Base-by-base conservation (phyloP, 2,329 filamentous ascomycete species). In the Shiraia sp. region DNA sequence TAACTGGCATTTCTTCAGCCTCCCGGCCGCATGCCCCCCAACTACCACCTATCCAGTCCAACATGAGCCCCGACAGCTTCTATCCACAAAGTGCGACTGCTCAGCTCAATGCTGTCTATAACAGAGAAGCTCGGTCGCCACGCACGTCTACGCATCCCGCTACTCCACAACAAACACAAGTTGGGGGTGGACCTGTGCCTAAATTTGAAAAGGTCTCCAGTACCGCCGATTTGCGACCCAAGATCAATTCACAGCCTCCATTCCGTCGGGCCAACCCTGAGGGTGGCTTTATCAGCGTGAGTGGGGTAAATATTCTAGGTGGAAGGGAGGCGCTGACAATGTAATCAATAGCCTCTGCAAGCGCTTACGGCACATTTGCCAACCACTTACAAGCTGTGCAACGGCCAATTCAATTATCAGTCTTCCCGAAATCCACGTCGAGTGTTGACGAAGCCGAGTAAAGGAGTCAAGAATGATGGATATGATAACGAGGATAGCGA, bases 401-500 rank as follows among this genome's bases (percentile, higher is more conserved):
- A 99, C 68, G 91, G 91, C 3, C 85, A 82, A 61, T 99, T 99
- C 79, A 96, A 99, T 75, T 99, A 99, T 73, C 93, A 99, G 69
- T 96, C 93, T 12, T 96, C 93, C 39, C 83, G 93, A 54, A 99
- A 99, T 65, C 93, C 93, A 27, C 87, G 93, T 49, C 83, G 93
- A 69, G 93, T 99, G 35, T 79, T 99, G 55, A 99, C 93, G 12
- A 99, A 99, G 72, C 93, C 93, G 6, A 97, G 93, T 80, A 99
- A 99, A 74, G 93, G 93, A 10, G 83, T 88, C 49, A 99, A 99
- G 79, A 99, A 99, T 64, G 93, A 99, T 74, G 93, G 93, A 3
- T 99, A 93, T 64, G 93, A 99, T 66, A 99, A 99, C 57, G 93
- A 99, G 69, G 93, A 99, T 58, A 97, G 93, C 70, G 93, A 99